Evolutionary conservation across 2,329 filamentous ascomycete genomes (phyloP).

Genomic region (Neocucurbitaria cava): DNA sequence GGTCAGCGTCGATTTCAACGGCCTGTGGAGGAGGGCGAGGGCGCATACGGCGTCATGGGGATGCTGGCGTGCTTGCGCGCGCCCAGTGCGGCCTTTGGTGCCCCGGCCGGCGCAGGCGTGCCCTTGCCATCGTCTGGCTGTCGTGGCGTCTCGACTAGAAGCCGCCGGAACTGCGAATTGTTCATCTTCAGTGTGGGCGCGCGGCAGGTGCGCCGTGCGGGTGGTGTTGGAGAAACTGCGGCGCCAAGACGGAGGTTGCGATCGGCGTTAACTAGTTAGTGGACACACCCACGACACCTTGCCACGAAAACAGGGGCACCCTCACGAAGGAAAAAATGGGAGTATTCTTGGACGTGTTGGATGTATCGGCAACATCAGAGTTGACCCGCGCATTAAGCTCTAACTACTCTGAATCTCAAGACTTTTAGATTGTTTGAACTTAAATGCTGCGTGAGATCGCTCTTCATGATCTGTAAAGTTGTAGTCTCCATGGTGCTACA

Average conservation of each 20-base stretch:
- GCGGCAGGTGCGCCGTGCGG: conserved; percentile 4
- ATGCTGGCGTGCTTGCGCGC: conserved; percentile 82
- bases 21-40: neutral
- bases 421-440: too few species aligned
- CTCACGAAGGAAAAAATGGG: too few species aligned
- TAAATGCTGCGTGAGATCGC: too few species aligned
- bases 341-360: too few species aligned
- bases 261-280: neutral
- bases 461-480: too few species aligned
- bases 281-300: too few species aligned
- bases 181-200: conserved; percentile 69
- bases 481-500: too few species aligned
- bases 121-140: conserved; percentile 38
- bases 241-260: neutral
- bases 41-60: conserved; percentile 86
- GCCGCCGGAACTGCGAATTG: conserved; percentile 89
- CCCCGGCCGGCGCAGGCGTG: conserved; percentile 36
- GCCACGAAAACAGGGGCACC: too few species aligned
- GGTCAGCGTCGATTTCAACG: conserved; percentile 7
- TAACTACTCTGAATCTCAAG: too few species aligned
- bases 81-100: conserved; percentile 64
- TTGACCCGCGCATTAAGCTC: too few species aligned
- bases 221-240: neutral
- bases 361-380: too few species aligned
- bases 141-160: conserved; percentile 62